Base-by-base conservation (phyloP, 169 alveolate genomes). In the Neospora caninum region DNA sequence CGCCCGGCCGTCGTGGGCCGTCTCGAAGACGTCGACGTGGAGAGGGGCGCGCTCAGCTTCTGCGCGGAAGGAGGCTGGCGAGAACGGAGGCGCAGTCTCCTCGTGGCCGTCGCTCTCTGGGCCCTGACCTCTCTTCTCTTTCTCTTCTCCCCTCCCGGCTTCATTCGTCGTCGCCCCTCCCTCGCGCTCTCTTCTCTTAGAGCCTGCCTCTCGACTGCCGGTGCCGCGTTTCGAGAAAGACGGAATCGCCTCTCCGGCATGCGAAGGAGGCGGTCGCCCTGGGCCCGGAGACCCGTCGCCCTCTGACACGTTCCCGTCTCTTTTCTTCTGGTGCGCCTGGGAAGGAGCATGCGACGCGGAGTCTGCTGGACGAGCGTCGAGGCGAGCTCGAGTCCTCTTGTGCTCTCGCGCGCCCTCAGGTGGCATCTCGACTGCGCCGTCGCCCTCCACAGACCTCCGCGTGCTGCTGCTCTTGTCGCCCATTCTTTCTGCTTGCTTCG, bases 1-100 rank as follows among this genome's bases (percentile, higher is more conserved):
- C 22, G 86, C 86, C n/a, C 86, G 39, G 42, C 86, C 86, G 42
- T 78, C 86, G n/a, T 78, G 86, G 9, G 86, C 86, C 1, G 86
- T 43, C 39, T 69, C 82, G 7, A 69, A 29, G 38, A 34, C 22
- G 22, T 49, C 58, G 58, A 13, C 58, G n/a, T 69, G 16, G 16
- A 29, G 82, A 69, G 38, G 82, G 82, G 34, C 82, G 7, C 34
- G n/a, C 42, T 69, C 42, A 6, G 7, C 18, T 69, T 6, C 34
- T 6, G 4, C 42, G 2, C 82, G 6, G 34, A 34, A 31, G 22
- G 42, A 9, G 34, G 34, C 7, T 69, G 34, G 82, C 16, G 7
- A 6, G 82, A 69, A 18, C 13, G 34, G 38, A 29, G 82, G 82
- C 39, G 34, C 82, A 31, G 82, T 9, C 82, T 69, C 82, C 4